These are phyloP conservation scores for Hypoxylon sp. DNA, from an alignment of 2,329 filamentous ascomycete genomes.

Conservation along the genomic window DNA sequence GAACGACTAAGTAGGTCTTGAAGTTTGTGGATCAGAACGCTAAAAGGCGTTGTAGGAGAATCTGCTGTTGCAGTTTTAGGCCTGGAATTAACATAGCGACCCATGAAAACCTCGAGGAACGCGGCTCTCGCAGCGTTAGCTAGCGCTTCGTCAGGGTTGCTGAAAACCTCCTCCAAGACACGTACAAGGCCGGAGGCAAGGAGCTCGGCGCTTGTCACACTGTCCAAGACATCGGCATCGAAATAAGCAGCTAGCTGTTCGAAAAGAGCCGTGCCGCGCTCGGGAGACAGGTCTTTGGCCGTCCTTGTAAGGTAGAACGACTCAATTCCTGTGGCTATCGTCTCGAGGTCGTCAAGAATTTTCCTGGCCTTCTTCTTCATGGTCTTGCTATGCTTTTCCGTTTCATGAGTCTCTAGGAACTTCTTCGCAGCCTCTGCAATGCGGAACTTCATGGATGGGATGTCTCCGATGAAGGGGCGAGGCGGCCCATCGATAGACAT, in stretches of 20 bases:
- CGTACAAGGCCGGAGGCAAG: constrained; percentile 90
- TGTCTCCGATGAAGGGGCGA: constrained; percentile 57
- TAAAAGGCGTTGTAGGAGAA: constrained; percentile 84
- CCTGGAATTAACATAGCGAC: constrained; percentile 71
- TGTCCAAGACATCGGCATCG: constrained; percentile 86
- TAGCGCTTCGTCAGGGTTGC: constrained; percentile 69
- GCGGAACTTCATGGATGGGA: constrained; percentile 70
- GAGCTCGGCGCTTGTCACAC: constrained; percentile 94
- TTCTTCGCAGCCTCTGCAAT: constrained; percentile 81
- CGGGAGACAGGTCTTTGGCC: constrained; percentile 53
- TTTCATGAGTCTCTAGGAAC: constrained; percentile 86
- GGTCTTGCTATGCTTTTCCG: constrained; percentile 72
- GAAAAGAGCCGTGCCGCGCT: constrained; percentile 74
- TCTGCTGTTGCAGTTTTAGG: constrained; percentile 70
- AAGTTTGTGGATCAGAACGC: constrained; percentile 89
- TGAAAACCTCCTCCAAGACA: constrained; percentile 83
- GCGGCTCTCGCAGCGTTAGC: constrained; percentile 76
- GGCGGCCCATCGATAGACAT: constrained; percentile 68
- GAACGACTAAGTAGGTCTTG: constrained; percentile 96
- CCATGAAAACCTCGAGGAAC: constrained; percentile 95
- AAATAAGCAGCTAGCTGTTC: constrained; percentile 82
- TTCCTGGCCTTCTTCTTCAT: constrained; percentile 81
- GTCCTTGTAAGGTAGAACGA: constrained; percentile 70
- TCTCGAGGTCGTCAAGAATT: constrained; percentile 77
- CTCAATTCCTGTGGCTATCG: constrained; percentile 76